A percentile compares a stretch with the other conserved stretches of the same genome.
Conservation (phyloP, 331 rosid species). For the Erythrophleum ivorense region DNA sequence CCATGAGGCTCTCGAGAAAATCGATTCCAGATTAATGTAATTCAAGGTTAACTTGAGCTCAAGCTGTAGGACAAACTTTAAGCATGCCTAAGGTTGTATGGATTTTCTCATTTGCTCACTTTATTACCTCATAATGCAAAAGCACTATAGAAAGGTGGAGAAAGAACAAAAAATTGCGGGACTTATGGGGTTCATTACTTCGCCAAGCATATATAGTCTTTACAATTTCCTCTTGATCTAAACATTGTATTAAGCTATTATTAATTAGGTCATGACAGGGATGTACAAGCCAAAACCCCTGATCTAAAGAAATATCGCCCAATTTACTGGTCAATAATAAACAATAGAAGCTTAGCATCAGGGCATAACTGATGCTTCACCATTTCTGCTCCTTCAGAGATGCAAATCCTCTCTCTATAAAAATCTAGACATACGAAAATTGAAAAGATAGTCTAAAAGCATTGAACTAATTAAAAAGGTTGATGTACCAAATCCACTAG, state of each 20-base stretch:
- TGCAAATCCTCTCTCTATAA: not conserved
- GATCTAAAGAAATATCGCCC: not conserved
- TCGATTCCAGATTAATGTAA: not conserved
- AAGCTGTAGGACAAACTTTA: not conserved
- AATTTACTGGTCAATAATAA: not conserved
- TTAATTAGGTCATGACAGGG: not conserved
- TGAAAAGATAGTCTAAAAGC: not conserved
- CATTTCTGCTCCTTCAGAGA: not conserved
- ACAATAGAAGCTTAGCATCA: not conserved
- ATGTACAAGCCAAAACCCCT: not conserved
- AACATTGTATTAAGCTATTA: not conserved
- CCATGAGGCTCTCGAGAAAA: not conserved
- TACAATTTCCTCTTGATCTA: not conserved
- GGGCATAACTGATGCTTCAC: not conserved
- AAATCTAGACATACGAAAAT: not conserved
- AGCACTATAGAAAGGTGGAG: not conserved
- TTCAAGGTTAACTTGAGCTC: not conserved
- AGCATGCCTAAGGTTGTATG: not conserved
- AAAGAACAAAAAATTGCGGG: not conserved
- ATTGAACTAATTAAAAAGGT: not conserved
- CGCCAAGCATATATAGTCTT: not conserved
- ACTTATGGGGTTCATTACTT: not conserved
- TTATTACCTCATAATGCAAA: not conserved
- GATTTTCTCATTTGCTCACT: not conserved
- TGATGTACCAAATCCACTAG: slow-evolving; percentile 5